phyloP scores from a whole-genome alignment of 192 early-diverging fungal genomes.

The Coemansia furcata region DNA sequence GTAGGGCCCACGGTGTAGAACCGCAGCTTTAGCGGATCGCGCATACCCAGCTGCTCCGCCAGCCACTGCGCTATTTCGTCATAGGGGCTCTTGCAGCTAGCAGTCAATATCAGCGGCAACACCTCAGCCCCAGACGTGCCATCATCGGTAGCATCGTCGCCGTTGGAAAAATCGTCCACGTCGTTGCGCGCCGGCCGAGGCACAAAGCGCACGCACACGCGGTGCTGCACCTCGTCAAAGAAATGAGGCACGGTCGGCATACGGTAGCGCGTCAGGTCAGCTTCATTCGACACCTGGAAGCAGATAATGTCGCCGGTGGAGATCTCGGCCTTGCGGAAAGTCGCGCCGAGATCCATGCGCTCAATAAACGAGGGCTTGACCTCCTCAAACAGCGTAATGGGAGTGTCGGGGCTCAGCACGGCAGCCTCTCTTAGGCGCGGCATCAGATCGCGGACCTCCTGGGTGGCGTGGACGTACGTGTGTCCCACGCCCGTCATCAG shows the following conservation, averaged over 20 bases:
- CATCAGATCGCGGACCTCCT: slow-evolving; percentile 62
- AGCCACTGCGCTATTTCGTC: slow-evolving; percentile 61
- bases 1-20: slow-evolving; percentile 54
- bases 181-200: slow-evolving; percentile 44
- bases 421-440: slow-evolving; percentile 56
- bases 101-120: not conserved
- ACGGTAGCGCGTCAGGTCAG: not conserved
- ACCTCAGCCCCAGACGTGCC: slow-evolving; percentile 18
- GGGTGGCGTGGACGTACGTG: slow-evolving; percentile 52
- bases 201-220: slow-evolving; percentile 73
- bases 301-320: slow-evolving; percentile 93
- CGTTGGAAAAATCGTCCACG: slow-evolving; percentile 5
- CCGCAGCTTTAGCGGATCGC: slow-evolving; percentile 67
- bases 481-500: slow-evolving; percentile 62
- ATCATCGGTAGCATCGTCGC: not conserved
- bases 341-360: slow-evolving; percentile 58
- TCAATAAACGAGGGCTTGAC: slow-evolving; percentile 94
- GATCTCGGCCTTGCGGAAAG: slow-evolving; percentile 77
- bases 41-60: slow-evolving; percentile 51
- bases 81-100: slow-evolving; percentile 30
- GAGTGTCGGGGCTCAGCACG: slow-evolving; percentile 57
- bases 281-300: slow-evolving; percentile 56
- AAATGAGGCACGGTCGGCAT: slow-evolving; percentile 60
- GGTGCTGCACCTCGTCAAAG: slow-evolving; percentile 74
- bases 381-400: slow-evolving; percentile 76